A percentile compares a stretch with the other conserved stretches of the same genome.
Conservation (phyloP, 805 yeast species). For the Candida odintsovae region DNA sequence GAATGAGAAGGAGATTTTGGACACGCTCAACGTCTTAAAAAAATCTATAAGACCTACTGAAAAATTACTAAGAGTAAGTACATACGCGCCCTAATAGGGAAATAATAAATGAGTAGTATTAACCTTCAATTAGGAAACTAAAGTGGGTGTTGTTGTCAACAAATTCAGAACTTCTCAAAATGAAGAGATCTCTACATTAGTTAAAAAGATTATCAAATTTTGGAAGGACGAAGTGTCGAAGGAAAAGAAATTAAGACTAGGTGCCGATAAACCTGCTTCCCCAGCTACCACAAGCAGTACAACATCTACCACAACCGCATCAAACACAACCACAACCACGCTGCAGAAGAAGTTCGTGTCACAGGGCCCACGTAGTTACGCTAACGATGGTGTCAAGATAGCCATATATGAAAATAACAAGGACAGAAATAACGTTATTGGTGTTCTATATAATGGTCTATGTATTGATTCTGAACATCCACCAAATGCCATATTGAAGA, state of each 20-base stretch:
- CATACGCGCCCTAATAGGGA: not conserved
- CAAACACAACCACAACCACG: slow-evolving; percentile 1
- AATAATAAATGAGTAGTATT: not conserved
- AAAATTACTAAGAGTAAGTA: slow-evolving; percentile 56
- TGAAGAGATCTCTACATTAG: slow-evolving; percentile 61
- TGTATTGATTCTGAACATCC: slow-evolving; percentile 70
- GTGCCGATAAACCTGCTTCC: slow-evolving; percentile 5
- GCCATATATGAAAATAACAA: slow-evolving; percentile 58
- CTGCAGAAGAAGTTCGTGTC: slow-evolving; percentile 36
- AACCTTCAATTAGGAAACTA: slow-evolving; percentile 56
- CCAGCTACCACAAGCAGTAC: slow-evolving; percentile 1
- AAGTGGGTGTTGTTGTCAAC: slow-evolving; percentile 95
- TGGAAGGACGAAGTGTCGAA: slow-evolving; percentile 89
- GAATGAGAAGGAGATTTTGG: slow-evolving; percentile 57
- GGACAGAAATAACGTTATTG: slow-evolving; percentile 78
- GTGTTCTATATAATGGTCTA: slow-evolving; percentile 82
- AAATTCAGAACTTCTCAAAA: slow-evolving; percentile 68
- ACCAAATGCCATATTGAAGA: slow-evolving; percentile 52
- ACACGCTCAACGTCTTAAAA: slow-evolving; percentile 59
- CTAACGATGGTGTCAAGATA: slow-evolving; percentile 73
- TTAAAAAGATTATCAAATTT: slow-evolving; percentile 71
- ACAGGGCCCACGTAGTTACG: slow-evolving; percentile 65
- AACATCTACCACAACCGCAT: slow-evolving; percentile 6
- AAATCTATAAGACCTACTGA: slow-evolving; percentile 81
- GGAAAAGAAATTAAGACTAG: slow-evolving; percentile 37